Evolutionary conservation across 1,139 yeast genomes (phyloP).

Genomic region (Yamadazyma triangularis): DNA sequence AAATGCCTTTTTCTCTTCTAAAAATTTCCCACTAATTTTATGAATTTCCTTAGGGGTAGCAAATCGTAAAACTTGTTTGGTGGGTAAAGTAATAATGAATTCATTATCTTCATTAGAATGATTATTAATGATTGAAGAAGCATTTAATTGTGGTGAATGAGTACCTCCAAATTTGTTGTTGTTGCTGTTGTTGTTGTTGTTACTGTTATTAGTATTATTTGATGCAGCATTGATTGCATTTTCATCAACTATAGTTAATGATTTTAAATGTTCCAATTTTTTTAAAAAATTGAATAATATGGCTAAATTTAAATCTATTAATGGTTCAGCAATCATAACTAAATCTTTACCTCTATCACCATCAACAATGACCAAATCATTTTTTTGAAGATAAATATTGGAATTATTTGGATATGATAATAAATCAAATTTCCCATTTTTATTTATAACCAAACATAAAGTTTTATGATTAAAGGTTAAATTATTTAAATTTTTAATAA

Average conservation of each 20-base stretch:
- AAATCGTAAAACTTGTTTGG: slow-evolving; percentile 46
- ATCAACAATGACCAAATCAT: slow-evolving; percentile 46
- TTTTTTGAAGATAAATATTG: slow-evolving; percentile 46
- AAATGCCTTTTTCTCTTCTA: slow-evolving; percentile 46
- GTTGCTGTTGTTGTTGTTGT: slow-evolving; percentile 12
- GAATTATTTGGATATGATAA: slow-evolving; percentile 42
- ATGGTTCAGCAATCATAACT: slow-evolving; percentile 47
- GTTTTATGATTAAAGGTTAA: slow-evolving; percentile 40
- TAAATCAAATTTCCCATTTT: slow-evolving; percentile 54
- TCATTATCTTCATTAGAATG: slow-evolving; percentile 43
- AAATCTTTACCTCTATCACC: slow-evolving; percentile 50
- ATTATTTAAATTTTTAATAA: slow-evolving; percentile 40
- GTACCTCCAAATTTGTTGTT: slow-evolving; percentile 30
- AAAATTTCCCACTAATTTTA: slow-evolving; percentile 39
- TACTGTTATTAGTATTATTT: too few species aligned
- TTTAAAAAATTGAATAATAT: slow-evolving; percentile 74
- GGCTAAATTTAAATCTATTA: slow-evolving; percentile 49
- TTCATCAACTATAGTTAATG: slow-evolving; percentile 45
- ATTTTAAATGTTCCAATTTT: slow-evolving; percentile 73
- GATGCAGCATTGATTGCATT: too few species aligned
- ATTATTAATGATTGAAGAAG: slow-evolving; percentile 36
- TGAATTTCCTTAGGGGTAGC: slow-evolving; percentile 47
- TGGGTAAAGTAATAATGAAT: slow-evolving; percentile 43
- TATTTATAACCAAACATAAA: slow-evolving; percentile 47
- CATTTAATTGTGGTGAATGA: slow-evolving; percentile 34